Conservation (phyloP, 352 stramenopile species). For the Pythium aquatile region DNA sequence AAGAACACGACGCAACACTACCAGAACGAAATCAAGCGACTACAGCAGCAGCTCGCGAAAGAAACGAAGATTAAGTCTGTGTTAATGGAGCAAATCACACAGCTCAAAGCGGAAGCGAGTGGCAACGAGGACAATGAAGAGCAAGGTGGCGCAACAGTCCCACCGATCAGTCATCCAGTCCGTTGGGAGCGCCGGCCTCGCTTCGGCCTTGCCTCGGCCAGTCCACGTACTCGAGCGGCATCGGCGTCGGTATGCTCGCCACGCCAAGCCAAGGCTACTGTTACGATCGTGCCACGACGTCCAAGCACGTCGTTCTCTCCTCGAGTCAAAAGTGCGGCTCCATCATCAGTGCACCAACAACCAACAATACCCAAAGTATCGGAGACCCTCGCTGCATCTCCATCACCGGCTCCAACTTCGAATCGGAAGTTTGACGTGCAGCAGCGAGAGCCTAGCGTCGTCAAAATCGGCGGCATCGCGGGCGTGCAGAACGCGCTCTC, state of each 20-base stretch:
- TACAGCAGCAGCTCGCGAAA: slow-evolving; percentile 56
- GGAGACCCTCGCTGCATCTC: background rate
- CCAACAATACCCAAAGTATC: background rate
- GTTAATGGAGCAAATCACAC: slow-evolving; percentile 47
- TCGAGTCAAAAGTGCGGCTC: slow-evolving; percentile 11
- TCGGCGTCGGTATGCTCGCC: slow-evolving; percentile 37
- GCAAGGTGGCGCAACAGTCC: background rate
- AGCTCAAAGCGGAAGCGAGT: slow-evolving; percentile 23
- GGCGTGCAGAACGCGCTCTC: slow-evolving; percentile 45
- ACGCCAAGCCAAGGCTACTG: background rate
- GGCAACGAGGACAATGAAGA: background rate
- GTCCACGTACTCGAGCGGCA: slow-evolving; percentile 29
- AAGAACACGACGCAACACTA: slow-evolving; percentile 51
- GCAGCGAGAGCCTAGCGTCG: slow-evolving; percentile 31
- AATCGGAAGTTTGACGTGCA: slow-evolving; percentile 51
- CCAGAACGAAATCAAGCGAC: slow-evolving; percentile 64
- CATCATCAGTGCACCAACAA: background rate
- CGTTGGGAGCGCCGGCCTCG: background rate
- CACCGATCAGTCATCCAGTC: background rate
- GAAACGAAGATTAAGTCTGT: slow-evolving; percentile 47
- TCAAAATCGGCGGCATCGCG: slow-evolving; percentile 32
- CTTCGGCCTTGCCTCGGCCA: slow-evolving; percentile 5
- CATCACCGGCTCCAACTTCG: slow-evolving; percentile 9
- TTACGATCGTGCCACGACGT: slow-evolving; percentile 17
- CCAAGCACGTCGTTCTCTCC: slow-evolving; percentile 51